phyloP scores from a whole-genome alignment of 306 rosid genomes.

The Quercus variabilis region DNA sequence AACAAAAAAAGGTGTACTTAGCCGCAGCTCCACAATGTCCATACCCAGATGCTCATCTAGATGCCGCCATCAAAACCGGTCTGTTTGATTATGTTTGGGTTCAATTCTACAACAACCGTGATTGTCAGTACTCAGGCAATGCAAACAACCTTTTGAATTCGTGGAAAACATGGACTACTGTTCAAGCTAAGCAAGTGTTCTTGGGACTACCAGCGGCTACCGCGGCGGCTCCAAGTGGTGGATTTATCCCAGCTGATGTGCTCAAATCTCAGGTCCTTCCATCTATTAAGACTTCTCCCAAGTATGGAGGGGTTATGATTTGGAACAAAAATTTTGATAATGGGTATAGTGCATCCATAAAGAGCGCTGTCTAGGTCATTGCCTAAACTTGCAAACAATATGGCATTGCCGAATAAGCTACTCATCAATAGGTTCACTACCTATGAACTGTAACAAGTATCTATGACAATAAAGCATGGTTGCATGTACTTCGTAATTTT shows the following conservation, averaged over 20 bases:
- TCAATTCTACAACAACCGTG: slow-evolving; percentile 68
- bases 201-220: slow-evolving; percentile 65
- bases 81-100: slow-evolving; percentile 65
- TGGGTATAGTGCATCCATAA: slow-evolving; percentile 37
- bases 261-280: slow-evolving; percentile 46
- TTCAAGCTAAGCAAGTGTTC: slow-evolving; percentile 40
- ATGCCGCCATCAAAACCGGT: slow-evolving; percentile 41
- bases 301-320: slow-evolving; percentile 69
- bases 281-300: slow-evolving; percentile 30
- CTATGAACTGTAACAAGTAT: no score
- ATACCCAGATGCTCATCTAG: slow-evolving; percentile 41
- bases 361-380: slow-evolving; percentile 12
- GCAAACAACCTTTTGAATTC: slow-evolving; percentile 31
- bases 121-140: slow-evolving; percentile 43
- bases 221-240: slow-evolving; percentile 49
- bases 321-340: slow-evolving; percentile 41
- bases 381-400: background rate
- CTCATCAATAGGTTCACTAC: background rate
- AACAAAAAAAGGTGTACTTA: slow-evolving; percentile 22
- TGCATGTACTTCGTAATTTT: no score
- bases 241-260: slow-evolving; percentile 42
- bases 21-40: slow-evolving; percentile 70
- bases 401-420: background rate
- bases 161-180: slow-evolving; percentile 58
- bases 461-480: no score